Evolutionary conservation across 345 rosid species (phyloP), one percentile per base, ranked within the genome.

Genomic region (Populus pruinosa): DNA sequence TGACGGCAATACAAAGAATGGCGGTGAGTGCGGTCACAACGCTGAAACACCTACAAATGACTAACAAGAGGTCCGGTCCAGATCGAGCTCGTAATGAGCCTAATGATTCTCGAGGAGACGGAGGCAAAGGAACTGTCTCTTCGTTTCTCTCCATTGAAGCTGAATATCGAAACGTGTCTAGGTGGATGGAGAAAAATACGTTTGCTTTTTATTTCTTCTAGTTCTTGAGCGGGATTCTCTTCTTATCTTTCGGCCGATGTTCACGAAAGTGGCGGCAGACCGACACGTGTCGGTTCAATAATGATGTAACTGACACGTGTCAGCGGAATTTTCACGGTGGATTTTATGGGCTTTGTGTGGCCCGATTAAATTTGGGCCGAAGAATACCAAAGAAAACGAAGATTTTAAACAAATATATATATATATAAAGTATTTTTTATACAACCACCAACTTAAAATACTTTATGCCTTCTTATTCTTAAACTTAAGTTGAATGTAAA

Each of bases 31-130:
- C 76, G 1, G 97, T 90, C 11, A 96, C 36, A 73, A 93, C 65
- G 77, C 97, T 81, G 86, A 94, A 96, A 83, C 97, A 90, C 31
- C 90, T 84, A 78, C 97, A 96, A 3, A 91, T 86, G 5, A 94
- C 86, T 72, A 96, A 76, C 39, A 94, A 78, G 3, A 92, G 91
- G 84, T 96, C 97, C 4, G 90, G 68, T 59, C 92, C 73, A 11
- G 79, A 25, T 21, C 50, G 49, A 21, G 50, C 50, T 25, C 83
- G 82, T 21, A 76, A 53, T 36, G 78, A 16, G n/a, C 74, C 27
- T 23, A 74, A 71, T 11, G 35, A 5, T 67, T 7, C 25, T 69
- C 55, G 50, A 21, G 72, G 27, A 56, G 25, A 33, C n/a, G 49
- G 18, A 39, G n/a, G 31, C 23, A 18, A 65, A n/a, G 53, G 38